Conservation (phyloP, 176 grass and related monocot species). For the Triticum turgidum region DNA sequence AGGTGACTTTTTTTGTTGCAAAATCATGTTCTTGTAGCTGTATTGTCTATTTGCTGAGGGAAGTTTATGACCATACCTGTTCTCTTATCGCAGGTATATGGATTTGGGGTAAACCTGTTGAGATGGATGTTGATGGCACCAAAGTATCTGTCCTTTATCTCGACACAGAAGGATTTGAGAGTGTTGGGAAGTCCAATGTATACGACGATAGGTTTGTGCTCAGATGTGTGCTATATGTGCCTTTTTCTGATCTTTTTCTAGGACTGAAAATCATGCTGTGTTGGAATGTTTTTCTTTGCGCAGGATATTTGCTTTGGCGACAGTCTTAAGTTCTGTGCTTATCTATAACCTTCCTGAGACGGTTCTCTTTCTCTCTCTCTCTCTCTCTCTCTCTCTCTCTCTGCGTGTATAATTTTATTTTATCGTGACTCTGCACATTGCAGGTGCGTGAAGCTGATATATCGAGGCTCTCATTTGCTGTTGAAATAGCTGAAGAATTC, state of each 20-base stretch:
- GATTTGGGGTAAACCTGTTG: slow-evolving; percentile 94
- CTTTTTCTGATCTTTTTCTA: slow-evolving; percentile 1
- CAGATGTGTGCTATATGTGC: background rate
- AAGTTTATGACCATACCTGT: background rate
- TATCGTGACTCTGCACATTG: slow-evolving; percentile 32
- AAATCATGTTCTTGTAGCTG: background rate
- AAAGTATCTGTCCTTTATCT: slow-evolving; percentile 97
- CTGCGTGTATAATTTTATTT: background rate
- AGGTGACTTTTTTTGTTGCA: slow-evolving; percentile 36
- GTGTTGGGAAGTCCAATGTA: slow-evolving; percentile 98
- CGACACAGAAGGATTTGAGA: slow-evolving; percentile 99
- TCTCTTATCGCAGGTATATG: slow-evolving; percentile 70
- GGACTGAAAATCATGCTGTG: background rate
- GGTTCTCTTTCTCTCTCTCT: slow-evolving; percentile 38
- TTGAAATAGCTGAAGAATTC: slow-evolving; percentile 98
- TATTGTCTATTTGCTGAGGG: slow-evolving; percentile 13
- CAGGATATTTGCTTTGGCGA: slow-evolving; percentile 99
- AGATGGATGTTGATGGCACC: slow-evolving; percentile 79
- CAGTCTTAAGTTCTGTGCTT: slow-evolving; percentile 97
- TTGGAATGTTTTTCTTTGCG: background rate
- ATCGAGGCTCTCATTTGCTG: slow-evolving; percentile 95
- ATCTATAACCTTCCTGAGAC: slow-evolving; percentile 99
- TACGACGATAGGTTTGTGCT: slow-evolving; percentile 94
- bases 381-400: background rate
- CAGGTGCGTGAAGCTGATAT: slow-evolving; percentile 98